phyloP scores from a whole-genome alignment of 2,329 filamentous ascomycete genomes.

The Fusarium clavum region DNA sequence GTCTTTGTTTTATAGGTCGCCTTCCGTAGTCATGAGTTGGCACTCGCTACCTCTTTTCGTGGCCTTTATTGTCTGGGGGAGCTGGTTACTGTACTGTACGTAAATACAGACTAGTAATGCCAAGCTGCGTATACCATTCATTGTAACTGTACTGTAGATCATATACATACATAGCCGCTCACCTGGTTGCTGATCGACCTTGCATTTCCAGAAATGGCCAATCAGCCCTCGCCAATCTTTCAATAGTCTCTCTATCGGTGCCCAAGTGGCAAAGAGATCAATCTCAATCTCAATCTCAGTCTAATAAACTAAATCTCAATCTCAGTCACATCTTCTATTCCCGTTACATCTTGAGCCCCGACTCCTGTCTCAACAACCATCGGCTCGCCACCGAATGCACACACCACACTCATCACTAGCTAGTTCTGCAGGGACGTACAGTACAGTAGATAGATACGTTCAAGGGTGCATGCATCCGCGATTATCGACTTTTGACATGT shows the following conservation, averaged over 20 bases:
- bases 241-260: conserved; percentile 27
- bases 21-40: conserved; percentile 19
- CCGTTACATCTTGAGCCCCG: conserved; percentile 6
- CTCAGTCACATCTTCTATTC: neutral
- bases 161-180: conserved; percentile 3
- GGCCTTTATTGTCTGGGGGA: neutral
- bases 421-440: neutral
- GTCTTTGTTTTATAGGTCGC: conserved; percentile 10
- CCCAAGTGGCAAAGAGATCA: conserved; percentile 34
- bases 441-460: neutral
- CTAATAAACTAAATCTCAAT: neutral
- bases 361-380: neutral
- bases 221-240: conserved; percentile 29
- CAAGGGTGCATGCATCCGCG: neutral
- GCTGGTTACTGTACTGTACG: neutral
- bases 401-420: neutral
- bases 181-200: conserved; percentile 14
- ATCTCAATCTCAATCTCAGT: neutral
- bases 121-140: neutral
- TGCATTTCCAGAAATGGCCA: conserved; percentile 6
- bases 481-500: conserved; percentile 1
- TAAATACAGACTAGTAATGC: neutral
- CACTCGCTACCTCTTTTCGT: conserved; percentile 16
- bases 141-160: neutral
- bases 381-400: neutral